phyloP scores from a whole-genome alignment of 192 early-diverging fungal genomes.

The Phlyctochytrium planicorne region DNA sequence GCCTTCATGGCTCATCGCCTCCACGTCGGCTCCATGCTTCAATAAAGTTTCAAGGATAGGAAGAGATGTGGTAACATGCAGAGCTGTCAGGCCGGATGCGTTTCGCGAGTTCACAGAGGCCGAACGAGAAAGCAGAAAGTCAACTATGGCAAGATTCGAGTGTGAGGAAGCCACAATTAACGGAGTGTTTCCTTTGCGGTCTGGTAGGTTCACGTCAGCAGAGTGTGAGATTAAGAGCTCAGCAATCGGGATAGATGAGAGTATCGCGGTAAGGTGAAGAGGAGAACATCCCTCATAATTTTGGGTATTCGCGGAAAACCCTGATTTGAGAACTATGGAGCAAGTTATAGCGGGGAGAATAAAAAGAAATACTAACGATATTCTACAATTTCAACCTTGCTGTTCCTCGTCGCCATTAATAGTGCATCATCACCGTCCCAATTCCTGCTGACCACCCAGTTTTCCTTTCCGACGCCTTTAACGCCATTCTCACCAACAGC shows the following conservation, averaged over 20 bases:
- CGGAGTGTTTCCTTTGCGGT: conserved; percentile 21
- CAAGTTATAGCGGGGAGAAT: too few species aligned
- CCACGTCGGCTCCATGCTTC: background rate
- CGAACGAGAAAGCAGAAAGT: background rate
- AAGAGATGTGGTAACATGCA: background rate
- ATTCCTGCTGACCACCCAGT: conserved; percentile 8
- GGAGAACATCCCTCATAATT: conserved; percentile 22
- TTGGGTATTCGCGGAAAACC: conserved; percentile 4
- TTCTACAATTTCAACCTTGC: conserved; percentile 4
- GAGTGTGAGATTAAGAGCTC: background rate
- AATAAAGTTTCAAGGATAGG: background rate
- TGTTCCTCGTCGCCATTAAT: conserved; percentile 5
- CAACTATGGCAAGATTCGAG: background rate
- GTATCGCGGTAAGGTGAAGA: conserved; percentile 24
- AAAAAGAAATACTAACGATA: conserved; percentile 9
- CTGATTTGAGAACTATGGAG: conserved; percentile 10
- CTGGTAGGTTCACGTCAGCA: background rate
- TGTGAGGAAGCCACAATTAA: conserved; percentile 4
- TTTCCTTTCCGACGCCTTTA: background rate
- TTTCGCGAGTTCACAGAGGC: background rate
- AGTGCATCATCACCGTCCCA: conserved; percentile 16
- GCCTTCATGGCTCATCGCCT: background rate
- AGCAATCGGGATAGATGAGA: background rate
- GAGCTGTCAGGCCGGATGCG: background rate
- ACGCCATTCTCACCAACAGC: background rate